phyloP scores from a whole-genome alignment of 2,329 filamentous ascomycete species.

The Phaeosphaeria sp. region DNA sequence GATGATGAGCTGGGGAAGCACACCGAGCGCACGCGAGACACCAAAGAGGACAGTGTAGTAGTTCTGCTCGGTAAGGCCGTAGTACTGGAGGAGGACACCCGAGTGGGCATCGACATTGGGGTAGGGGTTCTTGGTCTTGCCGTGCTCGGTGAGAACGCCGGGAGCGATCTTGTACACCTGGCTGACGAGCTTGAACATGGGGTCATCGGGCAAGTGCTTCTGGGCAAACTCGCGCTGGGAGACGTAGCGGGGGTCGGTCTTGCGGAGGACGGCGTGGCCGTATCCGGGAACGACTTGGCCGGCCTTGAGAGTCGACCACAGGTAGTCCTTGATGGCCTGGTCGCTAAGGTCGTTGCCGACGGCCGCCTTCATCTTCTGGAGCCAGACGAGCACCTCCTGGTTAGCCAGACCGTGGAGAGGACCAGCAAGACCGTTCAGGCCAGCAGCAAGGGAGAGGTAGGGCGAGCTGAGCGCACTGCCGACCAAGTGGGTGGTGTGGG shows the following conservation, averaged over 20 bases:
- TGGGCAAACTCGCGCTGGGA: slow-evolving; percentile 97
- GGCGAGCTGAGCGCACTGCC: slow-evolving; percentile 96
- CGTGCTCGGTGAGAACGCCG: slow-evolving; percentile 96
- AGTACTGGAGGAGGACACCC: slow-evolving; percentile 99
- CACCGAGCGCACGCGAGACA: slow-evolving; percentile 96
- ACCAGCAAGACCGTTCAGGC: slow-evolving; percentile 96
- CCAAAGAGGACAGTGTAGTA: slow-evolving; percentile 99
- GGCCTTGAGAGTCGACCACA: slow-evolving; percentile 94
- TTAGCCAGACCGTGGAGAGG: slow-evolving; percentile 99
- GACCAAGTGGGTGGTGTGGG: slow-evolving; percentile 98
- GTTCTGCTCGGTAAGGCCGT: slow-evolving; percentile 97
- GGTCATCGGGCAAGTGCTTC: slow-evolving; percentile 92
- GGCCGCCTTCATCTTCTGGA: slow-evolving; percentile 96
- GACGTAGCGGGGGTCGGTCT: slow-evolving; percentile 99
- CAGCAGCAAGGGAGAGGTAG: slow-evolving; percentile 94
- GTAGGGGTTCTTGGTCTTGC: slow-evolving; percentile 99
- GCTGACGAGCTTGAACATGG: slow-evolving; percentile 99
- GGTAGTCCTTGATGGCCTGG: slow-evolving; percentile 96
- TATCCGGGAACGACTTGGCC: slow-evolving; percentile 98
- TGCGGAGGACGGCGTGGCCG: slow-evolving; percentile 98
- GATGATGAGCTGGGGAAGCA: slow-evolving; percentile 99
- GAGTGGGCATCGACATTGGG: slow-evolving; percentile 99
- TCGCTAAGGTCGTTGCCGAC: slow-evolving; percentile 96
- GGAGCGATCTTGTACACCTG: slow-evolving; percentile 99
- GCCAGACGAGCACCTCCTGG: slow-evolving; percentile 99